Percentiles rank a stretch among this genome's conserved stretches.
phyloP scores from a whole-genome alignment of 495 filamentous ascomycete genomes.

The Trichoderma virens region DNA sequence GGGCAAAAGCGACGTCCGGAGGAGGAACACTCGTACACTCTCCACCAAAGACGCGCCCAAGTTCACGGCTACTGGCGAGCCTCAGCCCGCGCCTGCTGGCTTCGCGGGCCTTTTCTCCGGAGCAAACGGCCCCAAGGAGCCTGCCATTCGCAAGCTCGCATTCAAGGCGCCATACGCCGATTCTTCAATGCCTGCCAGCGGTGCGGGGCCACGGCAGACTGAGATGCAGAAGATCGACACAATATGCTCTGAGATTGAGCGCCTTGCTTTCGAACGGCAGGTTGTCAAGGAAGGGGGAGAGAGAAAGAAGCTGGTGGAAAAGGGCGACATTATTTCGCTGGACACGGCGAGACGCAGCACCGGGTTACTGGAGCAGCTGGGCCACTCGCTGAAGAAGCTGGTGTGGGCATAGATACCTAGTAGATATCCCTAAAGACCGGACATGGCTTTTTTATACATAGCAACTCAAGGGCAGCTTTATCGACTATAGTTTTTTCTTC shows the following conservation, averaged over 20 bases:
- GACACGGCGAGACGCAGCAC: conserved; percentile 83
- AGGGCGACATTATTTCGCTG: conserved; percentile 70
- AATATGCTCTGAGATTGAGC: conserved; percentile 57
- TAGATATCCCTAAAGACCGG: not conserved
- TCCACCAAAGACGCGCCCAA: conserved; percentile 34
- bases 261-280: conserved; percentile 31
- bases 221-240: conserved; percentile 63
- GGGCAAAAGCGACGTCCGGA: conserved; percentile 54
- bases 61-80: conserved; percentile 19
- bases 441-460: not conserved
- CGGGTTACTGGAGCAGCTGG: conserved; percentile 74
- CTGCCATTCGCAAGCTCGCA: conserved; percentile 31
- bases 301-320: conserved; percentile 46
- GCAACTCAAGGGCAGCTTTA: not conserved
- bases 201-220: conserved; percentile 37
- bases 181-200: conserved; percentile 33
- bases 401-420: conserved; percentile 78
- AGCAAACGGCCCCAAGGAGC: conserved; percentile 18
- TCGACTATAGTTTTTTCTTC: not conserved
- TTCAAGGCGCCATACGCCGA: conserved; percentile 56
- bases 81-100: conserved; percentile 15
- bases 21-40: conserved; percentile 79
- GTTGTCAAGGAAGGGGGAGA: conserved; percentile 25
- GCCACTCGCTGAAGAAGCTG: conserved; percentile 81
- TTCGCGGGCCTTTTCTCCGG: conserved; percentile 24